Evolutionary conservation across 106 monocot genomes (phyloP), one percentile per base, ranked within the genome.

Genomic region (Dactylorhiza incarnata): DNA sequence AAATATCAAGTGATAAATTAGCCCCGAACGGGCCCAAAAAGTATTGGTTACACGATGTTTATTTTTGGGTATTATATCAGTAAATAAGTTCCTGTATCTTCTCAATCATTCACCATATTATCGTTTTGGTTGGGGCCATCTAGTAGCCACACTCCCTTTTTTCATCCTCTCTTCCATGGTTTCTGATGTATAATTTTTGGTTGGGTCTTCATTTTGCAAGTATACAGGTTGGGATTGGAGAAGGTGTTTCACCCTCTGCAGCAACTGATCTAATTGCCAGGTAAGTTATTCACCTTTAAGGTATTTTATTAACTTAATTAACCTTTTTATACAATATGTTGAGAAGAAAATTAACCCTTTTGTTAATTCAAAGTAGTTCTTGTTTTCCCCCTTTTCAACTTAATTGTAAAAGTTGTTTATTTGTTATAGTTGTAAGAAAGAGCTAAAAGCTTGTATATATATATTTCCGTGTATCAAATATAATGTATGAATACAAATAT

Each of bases 181-280:
- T 66, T 66, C 26, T 12, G 24, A 66, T 69, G n/a, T 7, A 25
- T 46, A 51, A 22, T 55, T 71, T 49, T 48, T 66, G 48, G 22
- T 61, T 67, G 43, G 58, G 19, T 61, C 49, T 54, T 75, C 67
- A 45, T 75, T 84, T 75, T 79, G 67, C 29, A 56, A 49, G 82
- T 82, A 9, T 83, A 49, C 84, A 97, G 97, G 97, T 97, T 77
- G 97, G 97, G 22, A 82, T 97, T 52, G 97, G 97, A 78, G 97
- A 97, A 85, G 97, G 97, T 85, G 93, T 97, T 82, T 97, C 94
- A 12, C 97, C 93, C 62, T 97, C 97, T 68, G 94, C 97, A 80
- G 97, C 97, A 53, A 97, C 97, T 72, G 93, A 97, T 72, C 75
- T 97, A 74, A 94, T 97, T 81, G 97, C 97, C 55, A 97, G 97